Conservation (phyloP, 2,329 filamentous ascomycete species). For the Elsinoe batatas region DNA sequence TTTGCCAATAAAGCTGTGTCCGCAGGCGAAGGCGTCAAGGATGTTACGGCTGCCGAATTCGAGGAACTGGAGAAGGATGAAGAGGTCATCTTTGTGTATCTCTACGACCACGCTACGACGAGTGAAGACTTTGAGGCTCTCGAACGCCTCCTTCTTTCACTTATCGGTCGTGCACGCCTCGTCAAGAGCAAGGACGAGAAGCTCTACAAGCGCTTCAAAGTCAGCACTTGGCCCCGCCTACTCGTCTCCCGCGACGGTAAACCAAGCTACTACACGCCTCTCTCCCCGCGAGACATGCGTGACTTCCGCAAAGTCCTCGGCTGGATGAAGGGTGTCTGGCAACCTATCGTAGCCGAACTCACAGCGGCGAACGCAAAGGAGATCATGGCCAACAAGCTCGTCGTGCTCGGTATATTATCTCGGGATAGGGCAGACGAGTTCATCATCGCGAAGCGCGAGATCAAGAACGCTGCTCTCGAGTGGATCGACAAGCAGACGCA, state of each 20-base stretch:
- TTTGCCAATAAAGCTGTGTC: constrained; percentile 83
- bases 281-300: constrained; percentile 86
- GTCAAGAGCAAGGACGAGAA: constrained; percentile 78
- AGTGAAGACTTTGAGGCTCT: constrained; percentile 84
- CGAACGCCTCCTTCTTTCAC: constrained; percentile 72
- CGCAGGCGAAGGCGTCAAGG: constrained; percentile 62
- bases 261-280: constrained; percentile 77
- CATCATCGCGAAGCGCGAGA: constrained; percentile 66
- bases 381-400: constrained; percentile 88
- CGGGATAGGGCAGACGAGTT: constrained; percentile 73
- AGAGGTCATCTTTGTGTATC: constrained; percentile 93
- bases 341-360: constrained; percentile 89
- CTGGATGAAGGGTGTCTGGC: constrained; percentile 96
- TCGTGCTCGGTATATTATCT: constrained; percentile 84
- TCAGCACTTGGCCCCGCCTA: constrained; percentile 91
- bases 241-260: constrained; percentile 82
- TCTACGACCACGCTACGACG: constrained; percentile 92
- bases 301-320: constrained; percentile 68
- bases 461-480: constrained; percentile 90
- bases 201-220: constrained; percentile 77
- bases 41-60: constrained; percentile 69
- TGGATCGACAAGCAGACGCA: constrained; percentile 97
- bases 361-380: constrained; percentile 85
- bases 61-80: constrained; percentile 81
- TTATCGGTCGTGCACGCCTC: constrained; percentile 84